phyloP scores from a whole-genome alignment of 208 protist genomes.

The Leishmania braziliensis region DNA sequence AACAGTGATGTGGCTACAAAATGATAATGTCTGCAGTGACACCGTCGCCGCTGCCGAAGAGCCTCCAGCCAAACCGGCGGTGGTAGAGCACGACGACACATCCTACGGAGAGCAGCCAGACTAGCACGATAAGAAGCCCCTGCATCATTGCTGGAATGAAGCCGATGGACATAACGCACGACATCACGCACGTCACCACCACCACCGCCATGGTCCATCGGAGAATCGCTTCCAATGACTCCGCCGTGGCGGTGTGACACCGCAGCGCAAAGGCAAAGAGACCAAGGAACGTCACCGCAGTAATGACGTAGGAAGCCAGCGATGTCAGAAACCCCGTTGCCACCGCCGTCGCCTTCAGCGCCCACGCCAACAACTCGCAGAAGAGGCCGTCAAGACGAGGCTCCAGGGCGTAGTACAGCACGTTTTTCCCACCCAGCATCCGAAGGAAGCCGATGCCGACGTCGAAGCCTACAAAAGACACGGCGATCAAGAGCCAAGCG shows the following conservation, averaged over 20 bases:
- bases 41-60: slow-evolving; percentile 27
- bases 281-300: slow-evolving; percentile 1
- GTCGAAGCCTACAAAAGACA: slow-evolving; percentile 23
- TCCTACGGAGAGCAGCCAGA: slow-evolving; percentile 19
- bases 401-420: slow-evolving; percentile 33
- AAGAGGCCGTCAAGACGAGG: slow-evolving; percentile 27
- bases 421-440: slow-evolving; percentile 9
- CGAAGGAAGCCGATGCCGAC: slow-evolving; percentile 15
- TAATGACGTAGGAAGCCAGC: slow-evolving; percentile 10
- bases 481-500: slow-evolving; percentile 12
- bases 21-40: slow-evolving; percentile 34
- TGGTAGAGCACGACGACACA: slow-evolving; percentile 10
- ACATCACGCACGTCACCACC: slow-evolving; percentile 10
- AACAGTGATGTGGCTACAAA: neutral
- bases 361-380: slow-evolving; percentile 31
- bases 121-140: slow-evolving; percentile 15
- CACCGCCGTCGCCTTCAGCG: slow-evolving; percentile 28
- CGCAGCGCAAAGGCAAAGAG: slow-evolving; percentile 19
- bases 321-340: slow-evolving; percentile 9
- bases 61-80: slow-evolving; percentile 25
- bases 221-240: slow-evolving; percentile 22
- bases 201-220: slow-evolving; percentile 19
- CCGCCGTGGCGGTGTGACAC: slow-evolving; percentile 14
- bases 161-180: slow-evolving; percentile 12
- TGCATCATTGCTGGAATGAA: slow-evolving; percentile 9